Evolutionary conservation across 2,329 filamentous ascomycete genomes (phyloP).

Genomic region (Colletotrichum sp.): DNA sequence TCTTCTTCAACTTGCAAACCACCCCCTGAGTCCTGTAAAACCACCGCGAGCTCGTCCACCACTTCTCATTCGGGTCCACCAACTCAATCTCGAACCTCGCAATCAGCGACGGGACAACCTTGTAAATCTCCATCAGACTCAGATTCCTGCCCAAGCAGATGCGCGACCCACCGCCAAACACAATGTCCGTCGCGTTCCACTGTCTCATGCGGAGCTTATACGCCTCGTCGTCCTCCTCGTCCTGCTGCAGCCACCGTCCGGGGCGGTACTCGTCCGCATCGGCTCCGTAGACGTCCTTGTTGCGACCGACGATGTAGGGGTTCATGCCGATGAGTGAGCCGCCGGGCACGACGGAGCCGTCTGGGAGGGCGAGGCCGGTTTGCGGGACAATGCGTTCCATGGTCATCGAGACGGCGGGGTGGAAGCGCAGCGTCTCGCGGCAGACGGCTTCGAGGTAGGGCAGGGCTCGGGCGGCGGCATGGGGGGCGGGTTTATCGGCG

Average conservation of each 20-base stretch:
- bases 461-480: conserved; percentile 33
- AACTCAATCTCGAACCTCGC: conserved; percentile 42
- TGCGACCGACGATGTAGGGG: conserved; percentile 40
- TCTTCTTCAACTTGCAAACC: conserved; percentile 22
- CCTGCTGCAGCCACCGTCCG: conserved; percentile 49
- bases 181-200: conserved; percentile 42
- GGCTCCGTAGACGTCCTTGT: conserved; percentile 45
- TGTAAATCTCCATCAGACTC: conserved; percentile 36
- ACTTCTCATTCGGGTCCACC: conserved; percentile 28
- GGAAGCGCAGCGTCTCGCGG: conserved; percentile 54
- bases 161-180: conserved; percentile 44
- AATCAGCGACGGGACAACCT: conserved; percentile 47
- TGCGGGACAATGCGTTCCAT: conserved; percentile 56
- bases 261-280: conserved; percentile 50
- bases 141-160: conserved; percentile 44
- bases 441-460: conserved; percentile 56
- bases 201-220: conserved; percentile 35
- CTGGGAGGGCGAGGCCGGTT: conserved; percentile 38
- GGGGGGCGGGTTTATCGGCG: neutral
- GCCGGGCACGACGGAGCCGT: conserved; percentile 37
- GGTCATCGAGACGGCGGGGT: conserved; percentile 51
- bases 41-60: conserved; percentile 23
- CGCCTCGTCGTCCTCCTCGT: conserved; percentile 32
- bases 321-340: conserved; percentile 47
- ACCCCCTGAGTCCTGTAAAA: conserved; percentile 23